Evolutionary conservation across 352 stramenopile genomes (phyloP).

Genomic region (Globisporangium okanoganense): DNA sequence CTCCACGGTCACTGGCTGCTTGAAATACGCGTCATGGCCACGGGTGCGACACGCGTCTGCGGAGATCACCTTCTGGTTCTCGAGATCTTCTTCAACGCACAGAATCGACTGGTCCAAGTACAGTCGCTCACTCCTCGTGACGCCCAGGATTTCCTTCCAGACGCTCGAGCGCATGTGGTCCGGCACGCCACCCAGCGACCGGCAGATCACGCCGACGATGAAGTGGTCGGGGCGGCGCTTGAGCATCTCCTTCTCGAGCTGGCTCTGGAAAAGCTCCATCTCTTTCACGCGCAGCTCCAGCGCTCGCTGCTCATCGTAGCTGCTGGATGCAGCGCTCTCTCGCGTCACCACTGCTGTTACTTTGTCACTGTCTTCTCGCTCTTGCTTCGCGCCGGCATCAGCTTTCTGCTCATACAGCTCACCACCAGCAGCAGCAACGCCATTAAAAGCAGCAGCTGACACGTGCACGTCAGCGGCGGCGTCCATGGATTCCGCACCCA

Average conservation of each 20-base stretch:
- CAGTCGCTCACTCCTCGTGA: conserved; percentile 55
- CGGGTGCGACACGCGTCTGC: conserved; percentile 86
- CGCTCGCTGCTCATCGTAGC: background rate
- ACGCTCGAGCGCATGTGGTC: conserved; percentile 45
- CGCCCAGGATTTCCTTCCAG: conserved; percentile 78
- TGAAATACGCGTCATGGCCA: conserved; percentile 74
- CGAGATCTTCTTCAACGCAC: conserved; percentile 76
- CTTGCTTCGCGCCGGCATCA: background rate
- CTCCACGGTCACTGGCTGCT: conserved; percentile 67
- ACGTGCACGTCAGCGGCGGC: background rate
- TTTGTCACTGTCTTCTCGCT: background rate
- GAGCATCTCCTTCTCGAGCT: conserved; percentile 61
- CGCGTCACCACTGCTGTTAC: background rate
- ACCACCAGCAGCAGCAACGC: background rate
- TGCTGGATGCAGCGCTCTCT: background rate
- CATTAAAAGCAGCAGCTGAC: background rate
- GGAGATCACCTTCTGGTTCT: conserved; percentile 89
- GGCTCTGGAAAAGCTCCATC: conserved; percentile 19
- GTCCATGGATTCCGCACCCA: background rate
- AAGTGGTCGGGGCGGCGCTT: conserved; percentile 74
- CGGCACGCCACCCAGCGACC: conserved; percentile 63
- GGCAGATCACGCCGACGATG: conserved; percentile 64
- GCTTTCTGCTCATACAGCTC: background rate
- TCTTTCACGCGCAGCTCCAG: conserved; percentile 6
- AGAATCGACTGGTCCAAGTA: conserved; percentile 71